Conservation (phyloP, 75 land plant species). For the Isoetes taiwanensis region DNA sequence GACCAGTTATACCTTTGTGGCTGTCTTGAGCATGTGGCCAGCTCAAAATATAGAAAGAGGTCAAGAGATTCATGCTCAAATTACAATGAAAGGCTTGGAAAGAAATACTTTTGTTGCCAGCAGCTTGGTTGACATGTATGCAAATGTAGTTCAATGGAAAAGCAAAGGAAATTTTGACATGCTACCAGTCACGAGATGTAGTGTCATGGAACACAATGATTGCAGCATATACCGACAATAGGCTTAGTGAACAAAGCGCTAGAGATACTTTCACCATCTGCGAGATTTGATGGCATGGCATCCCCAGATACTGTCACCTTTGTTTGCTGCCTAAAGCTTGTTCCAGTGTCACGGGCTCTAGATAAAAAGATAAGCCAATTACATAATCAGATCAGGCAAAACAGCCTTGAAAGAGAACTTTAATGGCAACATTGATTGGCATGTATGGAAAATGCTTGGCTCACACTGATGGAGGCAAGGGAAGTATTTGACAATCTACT, state of each 20-base stretch:
- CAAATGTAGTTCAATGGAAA: slow-evolving; percentile 5
- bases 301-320: background rate
- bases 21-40: slow-evolving; percentile 18
- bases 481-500: background rate
- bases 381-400: too few relatives aligned
- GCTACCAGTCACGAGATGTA: slow-evolving; percentile 18
- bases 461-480: too few relatives aligned
- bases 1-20: slow-evolving; percentile 23
- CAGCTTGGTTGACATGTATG: slow-evolving; percentile 28
- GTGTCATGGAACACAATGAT: slow-evolving; percentile 41
- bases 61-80: slow-evolving; percentile 9
- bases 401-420: too few relatives aligned
- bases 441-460: too few relatives aligned
- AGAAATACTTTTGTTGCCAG: slow-evolving; percentile 16
- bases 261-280: background rate
- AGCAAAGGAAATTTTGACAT: slow-evolving; percentile 25
- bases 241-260: slow-evolving; percentile 8
- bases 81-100: slow-evolving; percentile 14
- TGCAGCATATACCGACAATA: slow-evolving; percentile 16
- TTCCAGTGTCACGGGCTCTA: background rate
- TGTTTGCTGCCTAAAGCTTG: background rate
- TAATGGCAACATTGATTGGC: too few relatives aligned
- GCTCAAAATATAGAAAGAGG: slow-evolving; percentile 4
- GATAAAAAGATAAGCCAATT: too few relatives aligned
- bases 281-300: background rate